Percentiles rank a stretch among this genome's conserved stretches.
phyloP scores from a whole-genome alignment of 2,329 filamentous ascomycete genomes.

The Xylariaceae sp. region DNA sequence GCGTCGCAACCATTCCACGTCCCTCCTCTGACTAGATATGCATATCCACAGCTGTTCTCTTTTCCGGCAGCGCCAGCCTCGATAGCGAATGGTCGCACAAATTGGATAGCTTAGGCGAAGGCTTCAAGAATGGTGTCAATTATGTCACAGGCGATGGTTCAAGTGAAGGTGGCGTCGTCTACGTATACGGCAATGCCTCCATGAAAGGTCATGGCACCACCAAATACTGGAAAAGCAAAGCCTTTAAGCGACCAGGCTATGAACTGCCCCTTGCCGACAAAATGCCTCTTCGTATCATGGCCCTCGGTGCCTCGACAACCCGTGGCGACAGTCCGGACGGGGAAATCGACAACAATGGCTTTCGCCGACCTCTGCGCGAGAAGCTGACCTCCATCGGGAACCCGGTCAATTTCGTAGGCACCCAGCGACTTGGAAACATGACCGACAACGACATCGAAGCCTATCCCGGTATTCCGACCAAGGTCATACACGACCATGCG shows the following conservation, averaged over 20 bases:
- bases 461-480: constrained; percentile 27
- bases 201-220: constrained; percentile 17
- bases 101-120: constrained; percentile 20
- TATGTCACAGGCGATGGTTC: constrained; percentile 24
- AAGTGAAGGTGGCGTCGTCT: constrained; percentile 10
- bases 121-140: constrained; percentile 20
- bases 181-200: constrained; percentile 11
- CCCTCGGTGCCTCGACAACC: constrained; percentile 28
- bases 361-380: constrained; percentile 30
- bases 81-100: constrained; percentile 26
- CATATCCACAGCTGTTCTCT: constrained; percentile 16
- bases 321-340: constrained; percentile 27
- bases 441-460: constrained; percentile 31
- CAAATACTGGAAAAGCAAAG: constrained; percentile 22
- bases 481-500: constrained; percentile 26
- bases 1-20: no score
- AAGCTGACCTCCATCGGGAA: constrained; percentile 27
- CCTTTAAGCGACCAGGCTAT: constrained; percentile 25
- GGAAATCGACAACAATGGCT: constrained; percentile 28
- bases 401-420: constrained; percentile 31
- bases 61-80: constrained; percentile 21
- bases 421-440: constrained; percentile 30
- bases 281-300: constrained; percentile 29
- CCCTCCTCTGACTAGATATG: no score
- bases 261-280: constrained; percentile 27